phyloP scores from a whole-genome alignment of 345 rosid species.

The Aquilaria yunnanensis region DNA sequence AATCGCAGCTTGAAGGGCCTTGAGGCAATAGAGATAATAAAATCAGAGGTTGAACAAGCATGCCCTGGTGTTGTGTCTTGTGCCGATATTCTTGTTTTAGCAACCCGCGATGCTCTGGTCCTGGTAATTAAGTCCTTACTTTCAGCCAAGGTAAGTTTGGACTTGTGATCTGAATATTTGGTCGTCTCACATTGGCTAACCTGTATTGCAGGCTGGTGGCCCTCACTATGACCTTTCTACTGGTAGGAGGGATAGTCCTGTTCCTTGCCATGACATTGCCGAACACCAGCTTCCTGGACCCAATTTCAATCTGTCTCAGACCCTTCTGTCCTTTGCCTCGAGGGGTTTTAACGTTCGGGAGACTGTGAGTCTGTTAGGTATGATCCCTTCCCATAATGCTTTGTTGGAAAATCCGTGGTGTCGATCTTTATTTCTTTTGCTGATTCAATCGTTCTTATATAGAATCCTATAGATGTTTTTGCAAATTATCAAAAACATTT shows the following conservation, averaged over 20 bases:
- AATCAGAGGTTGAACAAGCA: slow-evolving; percentile 47
- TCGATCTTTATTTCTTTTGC: background rate
- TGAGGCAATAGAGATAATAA: slow-evolving; percentile 53
- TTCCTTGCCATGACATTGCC: slow-evolving; percentile 35
- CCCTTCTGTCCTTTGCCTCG: slow-evolving; percentile 43
- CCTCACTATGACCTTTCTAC: slow-evolving; percentile 66
- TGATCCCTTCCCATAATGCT: background rate
- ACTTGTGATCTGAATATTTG: too few relatives aligned
- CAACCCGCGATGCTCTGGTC: slow-evolving; percentile 61
- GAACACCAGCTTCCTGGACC: slow-evolving; percentile 13
- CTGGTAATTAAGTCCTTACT: slow-evolving; percentile 23
- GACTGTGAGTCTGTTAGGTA: slow-evolving; percentile 66
- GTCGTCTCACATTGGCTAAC: too few relatives aligned
- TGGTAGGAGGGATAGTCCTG: slow-evolving; percentile 50
- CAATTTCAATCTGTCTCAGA: slow-evolving; percentile 33
- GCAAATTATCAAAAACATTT: too few relatives aligned
- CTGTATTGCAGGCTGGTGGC: slow-evolving; percentile 46
- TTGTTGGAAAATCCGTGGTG: background rate
- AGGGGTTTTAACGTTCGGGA: slow-evolving; percentile 67
- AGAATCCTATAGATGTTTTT: too few relatives aligned
- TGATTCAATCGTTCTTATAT: too few relatives aligned
- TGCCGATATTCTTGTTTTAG: slow-evolving; percentile 30
- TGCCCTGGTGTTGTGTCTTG: slow-evolving; percentile 78
- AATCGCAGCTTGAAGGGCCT: slow-evolving; percentile 52
- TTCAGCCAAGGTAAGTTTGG: background rate